Conservation (phyloP, 805 yeast genomes). For the Candida ponderosae region DNA sequence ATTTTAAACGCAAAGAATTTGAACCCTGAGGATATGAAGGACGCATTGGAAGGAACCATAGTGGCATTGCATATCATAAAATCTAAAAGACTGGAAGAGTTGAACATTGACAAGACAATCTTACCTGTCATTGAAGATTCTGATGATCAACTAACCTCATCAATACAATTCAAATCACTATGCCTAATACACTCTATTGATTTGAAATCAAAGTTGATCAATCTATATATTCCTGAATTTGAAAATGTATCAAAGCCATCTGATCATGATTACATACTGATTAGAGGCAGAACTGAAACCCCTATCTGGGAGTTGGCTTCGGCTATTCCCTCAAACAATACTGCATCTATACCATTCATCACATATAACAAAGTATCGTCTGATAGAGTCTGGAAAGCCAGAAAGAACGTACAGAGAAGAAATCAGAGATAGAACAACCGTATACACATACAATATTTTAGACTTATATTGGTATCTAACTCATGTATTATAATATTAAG, state of each 20-base stretch:
- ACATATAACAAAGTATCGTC: conserved; percentile 27
- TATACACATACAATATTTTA: not conserved
- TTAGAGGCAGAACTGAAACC: conserved; percentile 58
- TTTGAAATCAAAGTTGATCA: conserved; percentile 27
- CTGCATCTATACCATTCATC: conserved; percentile 36
- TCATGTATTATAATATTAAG: conserved; percentile 2
- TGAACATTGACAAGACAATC: conserved; percentile 9
- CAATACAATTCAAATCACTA: conserved; percentile 37
- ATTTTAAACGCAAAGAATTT: conserved; percentile 27
- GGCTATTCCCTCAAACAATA: not conserved
- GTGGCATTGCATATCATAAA: conserved; percentile 22
- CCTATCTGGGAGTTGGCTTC: conserved; percentile 50
- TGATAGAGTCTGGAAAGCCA: conserved; percentile 50
- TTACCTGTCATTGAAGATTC: conserved; percentile 17
- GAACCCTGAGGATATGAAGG: conserved; percentile 23
- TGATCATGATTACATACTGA: conserved; percentile 32
- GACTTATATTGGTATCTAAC: not conserved
- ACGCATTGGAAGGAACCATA: conserved; percentile 27
- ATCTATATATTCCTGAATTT: conserved; percentile 46
- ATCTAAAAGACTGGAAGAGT: conserved; percentile 7
- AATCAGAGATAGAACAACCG: conserved; percentile 23
- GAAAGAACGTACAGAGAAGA: conserved; percentile 47
- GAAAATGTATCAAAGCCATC: conserved; percentile 2
- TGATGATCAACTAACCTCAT: conserved; percentile 1
- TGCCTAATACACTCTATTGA: conserved; percentile 65